phyloP scores from a whole-genome alignment of 192 early-diverging fungal genomes.

The Bifiguratus adelaidae region DNA sequence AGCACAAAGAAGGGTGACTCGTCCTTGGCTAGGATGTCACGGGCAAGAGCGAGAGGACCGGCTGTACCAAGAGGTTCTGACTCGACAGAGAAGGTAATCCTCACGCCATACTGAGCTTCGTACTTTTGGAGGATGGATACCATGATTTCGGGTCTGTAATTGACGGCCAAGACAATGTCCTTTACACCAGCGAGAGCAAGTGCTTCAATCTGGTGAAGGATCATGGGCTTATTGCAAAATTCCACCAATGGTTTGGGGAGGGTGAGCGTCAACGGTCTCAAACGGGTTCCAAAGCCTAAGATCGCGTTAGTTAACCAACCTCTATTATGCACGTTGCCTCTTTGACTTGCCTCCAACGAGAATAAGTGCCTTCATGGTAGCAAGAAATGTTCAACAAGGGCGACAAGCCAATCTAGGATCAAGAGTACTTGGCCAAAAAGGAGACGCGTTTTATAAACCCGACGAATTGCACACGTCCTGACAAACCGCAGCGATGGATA shows the following conservation, averaged over 20 bases:
- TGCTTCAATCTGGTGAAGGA: constrained; percentile 96
- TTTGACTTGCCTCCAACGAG: constrained; percentile 59
- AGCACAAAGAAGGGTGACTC: constrained; percentile 96
- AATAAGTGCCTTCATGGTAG: constrained; percentile 73
- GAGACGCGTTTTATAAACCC: no score
- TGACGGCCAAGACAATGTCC: constrained; percentile 97
- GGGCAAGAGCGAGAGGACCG: constrained; percentile 92
- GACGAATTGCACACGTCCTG: no score
- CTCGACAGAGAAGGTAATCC: constrained; percentile 95
- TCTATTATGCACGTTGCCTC: background rate
- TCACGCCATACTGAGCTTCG: constrained; percentile 84
- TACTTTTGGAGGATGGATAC: constrained; percentile 86
- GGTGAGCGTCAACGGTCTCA: constrained; percentile 93
- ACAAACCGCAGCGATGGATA: no score
- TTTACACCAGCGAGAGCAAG: constrained; percentile 80
- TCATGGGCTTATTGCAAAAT: constrained; percentile 98
- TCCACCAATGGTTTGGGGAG: constrained; percentile 98
- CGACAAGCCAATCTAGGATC: no score
- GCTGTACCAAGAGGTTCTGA: constrained; percentile 93
- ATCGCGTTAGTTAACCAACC: background rate
- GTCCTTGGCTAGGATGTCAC: constrained; percentile 85
- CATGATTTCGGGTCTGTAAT: constrained; percentile 99
- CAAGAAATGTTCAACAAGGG: background rate
- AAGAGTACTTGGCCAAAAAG: no score
- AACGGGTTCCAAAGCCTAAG: constrained; percentile 92